Evolutionary conservation across 768 basidiomycete genomes (phyloP), one percentile per base, ranked within the genome.

Genomic region (Leccinum pellstonianum): DNA sequence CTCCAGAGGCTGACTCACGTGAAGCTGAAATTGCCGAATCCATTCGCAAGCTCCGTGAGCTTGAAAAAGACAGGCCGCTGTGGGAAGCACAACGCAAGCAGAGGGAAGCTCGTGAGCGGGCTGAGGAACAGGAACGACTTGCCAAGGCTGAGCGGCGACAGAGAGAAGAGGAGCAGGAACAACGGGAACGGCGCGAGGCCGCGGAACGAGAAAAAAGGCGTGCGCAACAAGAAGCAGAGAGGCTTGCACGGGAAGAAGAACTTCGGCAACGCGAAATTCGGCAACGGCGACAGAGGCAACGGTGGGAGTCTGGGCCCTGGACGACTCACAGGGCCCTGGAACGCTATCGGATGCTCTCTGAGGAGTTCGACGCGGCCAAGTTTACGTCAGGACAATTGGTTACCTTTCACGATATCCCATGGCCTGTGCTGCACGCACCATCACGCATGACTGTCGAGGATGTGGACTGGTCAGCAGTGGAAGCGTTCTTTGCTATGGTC

Each of bases 401-500:
- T n/a, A 71, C 78, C 3, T 84, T 86, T 59, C 81, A 85, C 50
- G 80, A 79, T 43, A 77, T 93, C 31, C 90, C 91, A 0, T 93
- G 91, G 91, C 91, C 91, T 3, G 84, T 87, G 14, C 70, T 93
- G 37, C 76, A 77, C 52, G 73, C 80, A 21, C 87, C 87, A 2
- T 69, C 74, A 19, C 66, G 71, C 23, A 81, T 86, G 59, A 78
- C 79, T 6, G 72, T 88, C 2, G 83, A 88, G 62, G 86, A 90
- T 61, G 79, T 93, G 49, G 85, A 86, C 58, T 91, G 87, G 86
- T 72, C 78, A 11, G 77, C 86, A 0, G 90, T 92, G 52, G 87
- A 90, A 67, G 75, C 75, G 21, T 93, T 93, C 72, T 93, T 92
- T 66, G 71, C 71, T 15, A 77, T 77, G 5, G 79, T 86, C 27